phyloP scores from a whole-genome alignment of 2,329 filamentous ascomycete species.

The Atkinsonella hypoxylon region DNA sequence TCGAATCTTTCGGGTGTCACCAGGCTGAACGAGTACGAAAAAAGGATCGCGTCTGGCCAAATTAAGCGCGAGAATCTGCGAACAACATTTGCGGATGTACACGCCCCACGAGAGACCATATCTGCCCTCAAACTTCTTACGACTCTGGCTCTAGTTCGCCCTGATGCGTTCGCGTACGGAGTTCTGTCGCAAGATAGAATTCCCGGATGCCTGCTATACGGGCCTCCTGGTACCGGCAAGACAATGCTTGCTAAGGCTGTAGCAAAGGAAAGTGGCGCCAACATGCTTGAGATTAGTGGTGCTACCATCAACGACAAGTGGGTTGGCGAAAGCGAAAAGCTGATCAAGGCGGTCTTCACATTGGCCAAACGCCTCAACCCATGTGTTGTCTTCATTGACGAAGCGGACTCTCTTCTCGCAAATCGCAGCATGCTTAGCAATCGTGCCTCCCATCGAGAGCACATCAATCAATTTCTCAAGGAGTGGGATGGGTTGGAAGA shows the following conservation, averaged over 20 bases:
- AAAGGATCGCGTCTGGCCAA: conserved; percentile 68
- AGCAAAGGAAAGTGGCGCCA: conserved; percentile 55
- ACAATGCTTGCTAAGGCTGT: conserved; percentile 59
- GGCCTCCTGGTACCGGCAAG: conserved; percentile 71
- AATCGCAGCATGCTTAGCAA: conserved; percentile 55
- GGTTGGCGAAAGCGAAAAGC: conserved; percentile 93
- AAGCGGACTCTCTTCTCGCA: conserved; percentile 86
- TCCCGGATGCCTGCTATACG: conserved; percentile 77
- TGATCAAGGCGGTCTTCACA: conserved; percentile 82
- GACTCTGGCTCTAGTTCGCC: conserved; percentile 71
- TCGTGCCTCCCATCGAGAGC: conserved; percentile 66
- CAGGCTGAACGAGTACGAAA: conserved; percentile 65
- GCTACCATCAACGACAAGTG: conserved; percentile 94
- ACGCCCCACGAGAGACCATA: conserved; percentile 70
- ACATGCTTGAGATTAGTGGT: conserved; percentile 77
- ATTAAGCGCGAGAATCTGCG: conserved; percentile 71
- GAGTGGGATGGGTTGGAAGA: conserved; percentile 91
- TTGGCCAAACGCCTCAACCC: conserved; percentile 85
- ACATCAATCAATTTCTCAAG: conserved; percentile 91
- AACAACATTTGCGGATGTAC: conserved; percentile 79
- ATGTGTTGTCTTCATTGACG: conserved; percentile 92
- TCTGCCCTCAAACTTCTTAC: conserved; percentile 83
- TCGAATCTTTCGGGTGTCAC: conserved; percentile 13
- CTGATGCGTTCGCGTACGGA: conserved; percentile 93
- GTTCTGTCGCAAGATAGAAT: conserved; percentile 86